phyloP scores from a whole-genome alignment of 2,329 filamentous ascomycete species.

The Trichophyton schoenleinii region DNA sequence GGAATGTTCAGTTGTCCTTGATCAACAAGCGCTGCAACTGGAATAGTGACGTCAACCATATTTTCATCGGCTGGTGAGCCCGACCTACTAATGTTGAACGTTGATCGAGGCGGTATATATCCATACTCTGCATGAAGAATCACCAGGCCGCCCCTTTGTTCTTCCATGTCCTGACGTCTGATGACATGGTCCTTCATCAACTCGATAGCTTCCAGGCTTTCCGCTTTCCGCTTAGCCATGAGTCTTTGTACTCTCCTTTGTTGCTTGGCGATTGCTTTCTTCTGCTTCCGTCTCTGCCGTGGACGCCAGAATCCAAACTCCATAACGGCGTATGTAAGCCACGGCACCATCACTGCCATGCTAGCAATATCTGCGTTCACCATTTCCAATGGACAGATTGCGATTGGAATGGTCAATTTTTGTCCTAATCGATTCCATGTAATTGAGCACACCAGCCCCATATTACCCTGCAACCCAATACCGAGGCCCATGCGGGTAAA shows the following conservation, averaged over 20 bases:
- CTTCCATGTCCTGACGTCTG: slow-evolving; percentile 27
- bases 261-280: slow-evolving; percentile 23
- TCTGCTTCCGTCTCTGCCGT: slow-evolving; percentile 24
- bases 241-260: slow-evolving; percentile 27
- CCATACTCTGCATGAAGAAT: slow-evolving; percentile 33
- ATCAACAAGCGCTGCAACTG: slow-evolving; percentile 34
- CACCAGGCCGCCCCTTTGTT: slow-evolving; percentile 25
- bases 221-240: slow-evolving; percentile 25
- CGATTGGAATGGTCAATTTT: slow-evolving; percentile 28
- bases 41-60: slow-evolving; percentile 30
- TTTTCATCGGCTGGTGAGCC: background rate
- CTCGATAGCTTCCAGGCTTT: slow-evolving; percentile 29
- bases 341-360: slow-evolving; percentile 27
- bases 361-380: slow-evolving; percentile 24
- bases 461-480: slow-evolving; percentile 23
- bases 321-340: slow-evolving; percentile 28
- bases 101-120: slow-evolving; percentile 19
- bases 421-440: slow-evolving; percentile 33
- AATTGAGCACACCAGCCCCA: slow-evolving; percentile 28
- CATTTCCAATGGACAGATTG: slow-evolving; percentile 25
- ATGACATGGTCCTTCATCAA: slow-evolving; percentile 31
- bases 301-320: slow-evolving; percentile 33
- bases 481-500: slow-evolving; percentile 30
- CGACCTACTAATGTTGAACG: slow-evolving; percentile 16
- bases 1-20: slow-evolving; percentile 29